Evolutionary conservation across 179 eudicot species (phyloP).

Genomic region (Actinidia arguta): DNA sequence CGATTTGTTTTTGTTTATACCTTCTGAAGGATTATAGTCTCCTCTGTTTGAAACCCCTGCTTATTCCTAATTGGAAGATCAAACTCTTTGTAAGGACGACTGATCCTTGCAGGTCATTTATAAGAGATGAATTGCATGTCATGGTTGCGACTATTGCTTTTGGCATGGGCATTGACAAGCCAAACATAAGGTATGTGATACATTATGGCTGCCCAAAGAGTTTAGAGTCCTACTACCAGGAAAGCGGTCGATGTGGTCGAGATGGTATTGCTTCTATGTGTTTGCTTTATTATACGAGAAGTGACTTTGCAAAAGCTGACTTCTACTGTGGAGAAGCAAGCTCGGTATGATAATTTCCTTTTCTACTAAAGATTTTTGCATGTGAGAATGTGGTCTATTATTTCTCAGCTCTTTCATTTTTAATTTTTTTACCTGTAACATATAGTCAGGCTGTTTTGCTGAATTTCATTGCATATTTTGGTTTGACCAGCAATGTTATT

Average conservation of each 20-base stretch:
- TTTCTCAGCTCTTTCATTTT: background rate
- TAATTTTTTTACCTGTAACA: background rate
- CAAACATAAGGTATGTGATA: constrained; percentile 79
- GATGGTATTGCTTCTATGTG: constrained; percentile 86
- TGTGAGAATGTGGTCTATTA: background rate
- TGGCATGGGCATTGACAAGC: constrained; percentile 98
- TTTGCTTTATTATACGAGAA: constrained; percentile 76
- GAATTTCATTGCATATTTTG: constrained; percentile 4
- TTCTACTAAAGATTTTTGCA: constrained; percentile 1
- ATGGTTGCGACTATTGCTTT: constrained; percentile 96
- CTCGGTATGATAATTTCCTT: constrained; percentile 56
- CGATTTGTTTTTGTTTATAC: background rate
- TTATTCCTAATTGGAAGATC: background rate
- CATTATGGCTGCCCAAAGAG: constrained; percentile 96
- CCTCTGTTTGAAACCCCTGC: background rate
- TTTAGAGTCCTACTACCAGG: constrained; percentile 90
- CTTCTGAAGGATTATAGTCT: background rate
- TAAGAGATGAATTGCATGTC: constrained; percentile 81
- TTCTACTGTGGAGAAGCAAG: constrained; percentile 71
- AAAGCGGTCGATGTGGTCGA: constrained; percentile 96
- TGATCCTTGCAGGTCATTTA: constrained; percentile 63
- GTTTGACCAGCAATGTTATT: constrained; percentile 11
- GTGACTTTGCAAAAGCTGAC: constrained; percentile 80
- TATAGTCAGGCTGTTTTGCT: constrained; percentile 3
- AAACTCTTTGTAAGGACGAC: background rate